These are phyloP conservation scores for Teunomyces atbi DNA, from an alignment of 805 yeast species.

Conservation along the genomic window DNA sequence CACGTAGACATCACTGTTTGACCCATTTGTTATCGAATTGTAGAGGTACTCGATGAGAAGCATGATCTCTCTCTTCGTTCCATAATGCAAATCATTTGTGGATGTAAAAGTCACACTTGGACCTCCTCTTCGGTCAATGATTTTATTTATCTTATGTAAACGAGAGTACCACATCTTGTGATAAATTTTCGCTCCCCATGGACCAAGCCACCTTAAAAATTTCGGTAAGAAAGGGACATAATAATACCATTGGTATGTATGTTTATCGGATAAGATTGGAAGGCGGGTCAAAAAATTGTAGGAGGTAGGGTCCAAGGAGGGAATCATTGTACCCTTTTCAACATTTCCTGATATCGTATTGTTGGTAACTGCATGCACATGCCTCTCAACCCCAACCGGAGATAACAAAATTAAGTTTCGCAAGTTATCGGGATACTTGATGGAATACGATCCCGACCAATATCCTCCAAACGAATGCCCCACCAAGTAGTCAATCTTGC, in stretches of 20 bases:
- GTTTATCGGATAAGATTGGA: constrained; percentile 36
- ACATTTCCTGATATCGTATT: constrained; percentile 17
- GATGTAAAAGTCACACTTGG: constrained; percentile 20
- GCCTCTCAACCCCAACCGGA: constrained; percentile 78
- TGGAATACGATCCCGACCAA: constrained; percentile 61
- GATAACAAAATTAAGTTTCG: constrained; percentile 59
- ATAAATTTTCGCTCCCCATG: constrained; percentile 38
- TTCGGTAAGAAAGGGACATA: constrained; percentile 46
- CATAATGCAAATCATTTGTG: constrained; percentile 33
- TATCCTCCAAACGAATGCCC: constrained; percentile 85
- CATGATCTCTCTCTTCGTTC: constrained; percentile 35
- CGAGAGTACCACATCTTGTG: constrained; percentile 41
- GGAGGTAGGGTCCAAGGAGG: constrained; percentile 44
- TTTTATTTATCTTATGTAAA: constrained; percentile 38
- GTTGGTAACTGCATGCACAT: constrained; percentile 56
- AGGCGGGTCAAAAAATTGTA: constrained; percentile 47
- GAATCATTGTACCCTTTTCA: constrained; percentile 17
- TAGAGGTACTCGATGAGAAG: constrained; percentile 41
- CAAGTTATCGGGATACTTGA: constrained; percentile 55
- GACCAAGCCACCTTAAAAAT: constrained; percentile 47
- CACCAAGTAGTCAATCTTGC: constrained; percentile 55
- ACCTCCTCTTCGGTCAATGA: constrained; percentile 33
- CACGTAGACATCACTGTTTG: constrained; percentile 40
- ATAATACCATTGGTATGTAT: constrained; percentile 37
- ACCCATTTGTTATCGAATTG: constrained; percentile 38